phyloP scores from a whole-genome alignment of 2,329 filamentous ascomycete species.

The Calonectria honghensis region DNA sequence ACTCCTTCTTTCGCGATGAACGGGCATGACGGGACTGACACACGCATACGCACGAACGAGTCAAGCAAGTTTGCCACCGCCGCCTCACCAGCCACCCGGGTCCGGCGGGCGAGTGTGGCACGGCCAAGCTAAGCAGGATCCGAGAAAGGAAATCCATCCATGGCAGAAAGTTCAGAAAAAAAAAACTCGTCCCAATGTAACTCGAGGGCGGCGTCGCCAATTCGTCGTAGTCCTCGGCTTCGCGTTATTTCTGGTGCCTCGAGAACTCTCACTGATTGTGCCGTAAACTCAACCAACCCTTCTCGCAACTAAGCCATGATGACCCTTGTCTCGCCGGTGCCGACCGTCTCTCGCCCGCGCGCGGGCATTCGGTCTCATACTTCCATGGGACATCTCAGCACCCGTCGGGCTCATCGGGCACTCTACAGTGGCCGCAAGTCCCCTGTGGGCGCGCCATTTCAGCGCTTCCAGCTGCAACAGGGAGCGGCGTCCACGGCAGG shows the following conservation, averaged over 20 bases:
- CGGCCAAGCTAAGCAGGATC: constrained; percentile 27
- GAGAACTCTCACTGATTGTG: constrained; percentile 2
- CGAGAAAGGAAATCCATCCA: constrained; percentile 43
- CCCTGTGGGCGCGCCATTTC: constrained; percentile 40
- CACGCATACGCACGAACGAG: constrained; percentile 33
- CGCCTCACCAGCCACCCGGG: constrained; percentile 50
- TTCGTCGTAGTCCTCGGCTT: constrained; percentile 30
- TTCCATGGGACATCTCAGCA: constrained; percentile 12
- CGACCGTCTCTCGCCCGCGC: constrained; percentile 23
- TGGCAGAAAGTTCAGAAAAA: neutral
- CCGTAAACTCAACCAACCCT: constrained; percentile 19
- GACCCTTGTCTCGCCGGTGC: constrained; percentile 35
- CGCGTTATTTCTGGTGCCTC: constrained; percentile 28
- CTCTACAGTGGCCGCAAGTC: constrained; percentile 37
- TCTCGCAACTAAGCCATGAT: constrained; percentile 7
- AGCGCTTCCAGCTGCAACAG: constrained; percentile 38
- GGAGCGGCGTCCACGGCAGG: constrained; percentile 29
- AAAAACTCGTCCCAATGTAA: constrained; percentile 30
- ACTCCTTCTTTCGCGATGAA: constrained; percentile 1
- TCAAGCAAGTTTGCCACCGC: constrained; percentile 53
- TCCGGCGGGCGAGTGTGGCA: constrained; percentile 37
- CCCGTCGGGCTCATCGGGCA: constrained; percentile 37
- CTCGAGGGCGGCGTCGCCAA: constrained; percentile 23
- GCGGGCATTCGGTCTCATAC: constrained; percentile 14
- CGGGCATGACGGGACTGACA: neutral